phyloP scores from a whole-genome alignment of 2,329 filamentous ascomycete species.

The Clonostachys solani region DNA sequence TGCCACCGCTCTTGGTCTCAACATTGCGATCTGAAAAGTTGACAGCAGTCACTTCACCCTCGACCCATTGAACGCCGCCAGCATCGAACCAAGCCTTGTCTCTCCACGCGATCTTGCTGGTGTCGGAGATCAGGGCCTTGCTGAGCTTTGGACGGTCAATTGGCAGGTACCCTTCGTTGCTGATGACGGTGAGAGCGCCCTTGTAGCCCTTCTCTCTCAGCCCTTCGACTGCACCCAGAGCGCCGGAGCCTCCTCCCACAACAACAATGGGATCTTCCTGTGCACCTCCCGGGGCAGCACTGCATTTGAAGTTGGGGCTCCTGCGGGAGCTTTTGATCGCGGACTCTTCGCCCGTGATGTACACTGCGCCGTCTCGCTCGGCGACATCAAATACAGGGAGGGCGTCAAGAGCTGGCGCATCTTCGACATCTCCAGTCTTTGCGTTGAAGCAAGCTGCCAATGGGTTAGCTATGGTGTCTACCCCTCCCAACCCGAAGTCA shows the following conservation, averaged over 20 bases:
- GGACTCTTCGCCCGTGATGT: constrained; percentile 75
- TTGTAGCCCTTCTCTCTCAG: constrained; percentile 78
- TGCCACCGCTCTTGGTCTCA: constrained; percentile 67
- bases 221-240: constrained; percentile 76
- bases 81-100: constrained; percentile 72
- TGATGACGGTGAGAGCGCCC: constrained; percentile 78
- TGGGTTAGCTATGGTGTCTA: neutral
- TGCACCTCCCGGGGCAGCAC: constrained; percentile 36
- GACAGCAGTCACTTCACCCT: constrained; percentile 65
- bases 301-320: constrained; percentile 70
- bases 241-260: constrained; percentile 82
- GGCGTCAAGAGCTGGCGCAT: constrained; percentile 87
- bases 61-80: constrained; percentile 51
- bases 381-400: constrained; percentile 76
- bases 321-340: constrained; percentile 74
- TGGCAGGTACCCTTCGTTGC: constrained; percentile 78
- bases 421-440: constrained; percentile 86
- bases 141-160: constrained; percentile 95
- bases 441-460: constrained; percentile 83
- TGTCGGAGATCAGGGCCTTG: constrained; percentile 83
- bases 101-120: constrained; percentile 73
- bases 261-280: constrained; percentile 70
- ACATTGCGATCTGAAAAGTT: constrained; percentile 74
- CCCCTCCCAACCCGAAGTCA: neutral
- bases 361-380: constrained; percentile 79